Evolutionary conservation across 148 eudicot species (phyloP).

Genomic region (Pharnaceum exiguum): DNA sequence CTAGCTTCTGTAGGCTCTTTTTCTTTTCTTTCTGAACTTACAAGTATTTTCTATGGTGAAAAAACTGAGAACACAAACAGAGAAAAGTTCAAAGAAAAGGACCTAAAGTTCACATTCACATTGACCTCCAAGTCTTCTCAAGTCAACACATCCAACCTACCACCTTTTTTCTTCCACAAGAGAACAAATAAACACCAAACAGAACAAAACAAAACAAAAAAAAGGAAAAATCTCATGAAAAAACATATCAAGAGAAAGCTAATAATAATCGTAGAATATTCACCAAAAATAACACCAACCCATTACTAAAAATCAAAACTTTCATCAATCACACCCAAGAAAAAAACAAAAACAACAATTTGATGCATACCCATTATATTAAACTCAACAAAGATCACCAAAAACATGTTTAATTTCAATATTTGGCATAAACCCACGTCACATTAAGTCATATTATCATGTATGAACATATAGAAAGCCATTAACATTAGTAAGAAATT

Average conservation of each 20-base stretch:
- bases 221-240: neutral
- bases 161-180: slow-evolving; percentile 4
- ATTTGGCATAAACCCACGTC: slow-evolving; percentile 7
- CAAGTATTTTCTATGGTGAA: neutral
- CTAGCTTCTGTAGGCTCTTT: no score
- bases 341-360: neutral
- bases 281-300: neutral
- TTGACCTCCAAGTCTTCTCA: slow-evolving; percentile 10
- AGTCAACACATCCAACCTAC: slow-evolving; percentile 27
- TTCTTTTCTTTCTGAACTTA: no score
- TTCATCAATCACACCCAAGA: neutral
- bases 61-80: neutral
- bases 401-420: neutral
- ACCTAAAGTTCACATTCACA: neutral
- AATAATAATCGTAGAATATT: neutral
- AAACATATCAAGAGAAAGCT: neutral
- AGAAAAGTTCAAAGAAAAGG: slow-evolving; percentile 14
- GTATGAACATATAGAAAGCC: neutral
- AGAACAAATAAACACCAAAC: neutral
- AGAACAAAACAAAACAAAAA: neutral
- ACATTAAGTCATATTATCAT: neutral
- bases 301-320: slow-evolving; percentile 14
- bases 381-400: neutral
- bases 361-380: neutral
- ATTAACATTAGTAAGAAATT: neutral